A percentile compares a stretch with the other conserved stretches of the same genome.
Conservation (phyloP, 805 yeast genomes). For the Yarrowia deformans region DNA sequence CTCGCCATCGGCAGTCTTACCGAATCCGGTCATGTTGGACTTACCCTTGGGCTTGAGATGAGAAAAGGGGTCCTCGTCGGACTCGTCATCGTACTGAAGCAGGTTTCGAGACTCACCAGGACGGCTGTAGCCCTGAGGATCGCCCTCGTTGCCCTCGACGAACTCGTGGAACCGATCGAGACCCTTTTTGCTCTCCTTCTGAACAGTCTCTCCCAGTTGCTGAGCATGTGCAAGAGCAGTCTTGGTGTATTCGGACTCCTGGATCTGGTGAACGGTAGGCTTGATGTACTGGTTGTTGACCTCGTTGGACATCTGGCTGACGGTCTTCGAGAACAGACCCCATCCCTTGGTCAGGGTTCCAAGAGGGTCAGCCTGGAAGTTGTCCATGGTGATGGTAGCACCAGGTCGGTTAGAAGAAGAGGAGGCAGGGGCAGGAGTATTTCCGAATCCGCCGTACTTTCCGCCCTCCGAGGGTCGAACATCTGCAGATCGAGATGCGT, state of each 20-base stretch:
- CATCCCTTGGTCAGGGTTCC: constrained; percentile 94
- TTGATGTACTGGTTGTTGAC: constrained; percentile 88
- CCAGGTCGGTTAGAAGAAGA: constrained; percentile 29
- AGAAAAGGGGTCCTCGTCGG: constrained; percentile 71
- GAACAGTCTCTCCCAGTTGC: constrained; percentile 94
- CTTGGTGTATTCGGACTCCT: constrained; percentile 76
- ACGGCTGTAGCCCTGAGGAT: constrained; percentile 50
- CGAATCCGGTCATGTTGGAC: constrained; percentile 61
- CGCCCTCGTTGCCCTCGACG: constrained; percentile 55
- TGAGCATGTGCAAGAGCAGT: constrained; percentile 94
- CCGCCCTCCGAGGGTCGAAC: constrained; percentile 95
- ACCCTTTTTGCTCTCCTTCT: constrained; percentile 82
- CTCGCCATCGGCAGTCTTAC: constrained; percentile 43
- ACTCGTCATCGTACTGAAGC: constrained; percentile 45
- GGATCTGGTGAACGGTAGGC: constrained; percentile 85
- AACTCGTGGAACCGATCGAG: constrained; percentile 69
- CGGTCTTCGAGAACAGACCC: constrained; percentile 89
- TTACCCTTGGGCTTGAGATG: constrained; percentile 62
- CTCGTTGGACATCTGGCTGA: constrained; percentile 80
- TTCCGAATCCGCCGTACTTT: constrained; percentile 54
- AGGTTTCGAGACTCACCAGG: constrained; percentile 52
- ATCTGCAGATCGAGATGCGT: constrained; percentile 74
- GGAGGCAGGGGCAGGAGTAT: constrained; percentile 40
- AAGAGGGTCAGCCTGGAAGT: constrained; percentile 72
- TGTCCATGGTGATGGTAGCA: constrained; percentile 44